These are phyloP conservation scores for Fusarium xyrophilum DNA, from an alignment of 2,329 filamentous ascomycete species.

Conservation along the genomic window DNA sequence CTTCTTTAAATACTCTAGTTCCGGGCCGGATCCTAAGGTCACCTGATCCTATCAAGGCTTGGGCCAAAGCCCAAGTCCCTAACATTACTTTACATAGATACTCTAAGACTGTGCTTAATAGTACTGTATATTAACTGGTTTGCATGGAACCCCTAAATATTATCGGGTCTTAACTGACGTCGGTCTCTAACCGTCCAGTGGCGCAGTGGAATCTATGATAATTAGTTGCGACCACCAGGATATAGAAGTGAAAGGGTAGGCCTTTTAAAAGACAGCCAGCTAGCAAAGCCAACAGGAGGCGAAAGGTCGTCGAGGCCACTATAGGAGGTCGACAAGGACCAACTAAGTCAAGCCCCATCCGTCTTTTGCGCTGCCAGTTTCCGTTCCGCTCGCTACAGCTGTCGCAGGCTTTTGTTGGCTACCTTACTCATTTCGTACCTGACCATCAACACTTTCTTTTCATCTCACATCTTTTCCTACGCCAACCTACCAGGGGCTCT, in stretches of 20 bases:
- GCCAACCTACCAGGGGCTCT: constrained; percentile 30
- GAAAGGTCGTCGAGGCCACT: constrained; percentile 19
- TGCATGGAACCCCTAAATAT: constrained; percentile 39
- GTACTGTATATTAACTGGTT: constrained; percentile 13
- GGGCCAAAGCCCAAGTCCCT: no score
- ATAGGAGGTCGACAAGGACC: constrained; percentile 25
- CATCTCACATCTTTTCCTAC: constrained; percentile 31
- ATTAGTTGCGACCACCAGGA: constrained; percentile 33
- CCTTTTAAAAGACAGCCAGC: constrained; percentile 6
- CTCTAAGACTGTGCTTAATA: constrained; percentile 19
- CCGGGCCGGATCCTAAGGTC: no score
- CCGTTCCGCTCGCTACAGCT: constrained; percentile 22
- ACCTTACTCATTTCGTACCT: constrained; percentile 24
- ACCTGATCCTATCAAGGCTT: no score
- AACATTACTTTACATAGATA: no score
- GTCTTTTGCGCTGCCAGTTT: constrained; percentile 19
- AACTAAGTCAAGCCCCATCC: constrained; percentile 23
- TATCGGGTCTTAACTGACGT: constrained; percentile 17
- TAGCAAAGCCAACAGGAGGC: constrained; percentile 26
- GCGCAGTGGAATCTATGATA: neutral
- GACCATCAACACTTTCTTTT: constrained; percentile 31
- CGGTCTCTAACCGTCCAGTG: constrained; percentile 8
- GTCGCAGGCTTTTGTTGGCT: constrained; percentile 26
- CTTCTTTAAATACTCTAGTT: no score
- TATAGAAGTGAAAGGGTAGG: constrained; percentile 18